Conservation (phyloP, 139 green algal species). For the Picochlorum sp. region DNA sequence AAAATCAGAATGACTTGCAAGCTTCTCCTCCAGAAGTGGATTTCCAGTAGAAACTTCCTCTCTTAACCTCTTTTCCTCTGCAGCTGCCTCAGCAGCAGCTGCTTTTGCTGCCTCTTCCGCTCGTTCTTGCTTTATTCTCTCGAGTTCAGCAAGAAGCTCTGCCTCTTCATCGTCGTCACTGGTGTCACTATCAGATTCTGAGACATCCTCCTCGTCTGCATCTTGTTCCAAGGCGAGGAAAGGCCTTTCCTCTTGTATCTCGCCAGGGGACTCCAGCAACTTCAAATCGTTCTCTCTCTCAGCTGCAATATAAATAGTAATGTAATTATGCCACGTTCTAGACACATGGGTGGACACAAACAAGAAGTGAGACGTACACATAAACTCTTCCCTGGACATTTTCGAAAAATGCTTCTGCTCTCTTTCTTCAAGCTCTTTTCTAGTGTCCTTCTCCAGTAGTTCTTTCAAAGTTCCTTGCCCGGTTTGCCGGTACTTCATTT, state of each 20-base stretch:
- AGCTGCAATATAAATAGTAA: slow-evolving; percentile 35
- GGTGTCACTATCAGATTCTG: slow-evolving; percentile 19
- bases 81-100: slow-evolving; percentile 41
- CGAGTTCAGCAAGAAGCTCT: slow-evolving; percentile 87
- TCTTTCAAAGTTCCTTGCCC: slow-evolving; percentile 49
- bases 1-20: slow-evolving; percentile 24
- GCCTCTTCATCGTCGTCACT: slow-evolving; percentile 81
- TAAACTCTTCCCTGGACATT: slow-evolving; percentile 16
- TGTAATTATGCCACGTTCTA: too few relatives aligned
- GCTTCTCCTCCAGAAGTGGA: slow-evolving; percentile 64
- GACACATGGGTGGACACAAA: too few relatives aligned
- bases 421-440: slow-evolving; percentile 61
- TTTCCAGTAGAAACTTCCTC: slow-evolving; percentile 78
- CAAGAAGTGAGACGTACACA: background rate
- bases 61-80: slow-evolving; percentile 53
- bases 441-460: slow-evolving; percentile 43
- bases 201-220: slow-evolving; percentile 14
- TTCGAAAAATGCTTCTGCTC: slow-evolving; percentile 67
- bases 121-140: slow-evolving; percentile 86
- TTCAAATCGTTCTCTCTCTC: slow-evolving; percentile 65
- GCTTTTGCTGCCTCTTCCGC: slow-evolving; percentile 55
- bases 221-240: slow-evolving; percentile 70
- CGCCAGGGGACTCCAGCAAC: slow-evolving; percentile 49
- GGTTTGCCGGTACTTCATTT: slow-evolving; percentile 69
- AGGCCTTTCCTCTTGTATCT: slow-evolving; percentile 6